These are phyloP conservation scores for Sungouiozyma ichnusensis DNA, from an alignment of 805 yeast genomes.

Conservation along the genomic window DNA sequence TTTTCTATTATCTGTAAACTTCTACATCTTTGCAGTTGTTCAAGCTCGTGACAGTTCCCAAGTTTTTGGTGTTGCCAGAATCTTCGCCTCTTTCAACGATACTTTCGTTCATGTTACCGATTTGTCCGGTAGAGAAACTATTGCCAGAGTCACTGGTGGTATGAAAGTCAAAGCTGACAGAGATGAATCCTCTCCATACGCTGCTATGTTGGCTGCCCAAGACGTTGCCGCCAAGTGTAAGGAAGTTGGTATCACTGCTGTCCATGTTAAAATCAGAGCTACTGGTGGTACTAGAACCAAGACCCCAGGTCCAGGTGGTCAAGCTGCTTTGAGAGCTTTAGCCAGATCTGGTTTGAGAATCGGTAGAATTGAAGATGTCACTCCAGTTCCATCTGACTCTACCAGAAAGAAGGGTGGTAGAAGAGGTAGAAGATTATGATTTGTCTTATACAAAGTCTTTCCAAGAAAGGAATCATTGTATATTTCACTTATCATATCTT, in stretches of 20 bases:
- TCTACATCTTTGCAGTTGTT: slow-evolving; percentile 15
- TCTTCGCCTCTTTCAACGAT: slow-evolving; percentile 99
- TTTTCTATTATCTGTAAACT: no score
- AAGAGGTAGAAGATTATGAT: slow-evolving; percentile 99
- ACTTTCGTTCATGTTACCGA: slow-evolving; percentile 99
- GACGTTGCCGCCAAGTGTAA: slow-evolving; percentile 98
- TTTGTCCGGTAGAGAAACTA: slow-evolving; percentile 99
- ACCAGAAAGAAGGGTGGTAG: slow-evolving; percentile 99
- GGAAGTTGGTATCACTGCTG: slow-evolving; percentile 99
- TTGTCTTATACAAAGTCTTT: slow-evolving; percentile 2
- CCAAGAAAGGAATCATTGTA: no score
- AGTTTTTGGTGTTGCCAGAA: slow-evolving; percentile 99
- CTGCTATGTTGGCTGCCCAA: slow-evolving; percentile 99
- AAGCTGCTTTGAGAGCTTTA: slow-evolving; percentile 96
- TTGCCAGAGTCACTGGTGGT: slow-evolving; percentile 99
- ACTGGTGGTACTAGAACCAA: slow-evolving; percentile 99
- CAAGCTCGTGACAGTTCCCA: slow-evolving; percentile 96
- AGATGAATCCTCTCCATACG: slow-evolving; percentile 99
- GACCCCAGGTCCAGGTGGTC: slow-evolving; percentile 99
- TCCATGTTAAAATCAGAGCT: slow-evolving; percentile 99
- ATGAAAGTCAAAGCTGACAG: slow-evolving; percentile 99
- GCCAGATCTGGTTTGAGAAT: slow-evolving; percentile 99
- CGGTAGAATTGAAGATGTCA: slow-evolving; percentile 99
- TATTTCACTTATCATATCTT: neutral
- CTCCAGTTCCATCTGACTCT: slow-evolving; percentile 99